A percentile compares a stretch with the other conserved stretches of the same genome.
phyloP scores from a whole-genome alignment of 768 basidiomycete species.

The Suillus subaureus region DNA sequence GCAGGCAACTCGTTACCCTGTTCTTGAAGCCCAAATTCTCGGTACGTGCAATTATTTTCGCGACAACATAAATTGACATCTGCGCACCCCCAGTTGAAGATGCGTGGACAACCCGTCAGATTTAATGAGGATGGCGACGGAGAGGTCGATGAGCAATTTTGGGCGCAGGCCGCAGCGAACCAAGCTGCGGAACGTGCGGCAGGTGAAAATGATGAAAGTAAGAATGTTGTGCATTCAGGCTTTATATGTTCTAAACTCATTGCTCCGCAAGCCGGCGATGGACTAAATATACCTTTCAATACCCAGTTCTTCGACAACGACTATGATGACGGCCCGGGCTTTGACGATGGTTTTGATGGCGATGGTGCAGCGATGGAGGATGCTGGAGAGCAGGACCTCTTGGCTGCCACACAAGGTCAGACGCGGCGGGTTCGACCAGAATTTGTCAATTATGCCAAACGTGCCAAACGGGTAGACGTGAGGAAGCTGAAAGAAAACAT shows the following conservation, averaged over 20 bases:
- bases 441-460: slow-evolving; percentile 90
- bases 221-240: slow-evolving; percentile 21
- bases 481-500: slow-evolving; percentile 97
- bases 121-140: slow-evolving; percentile 69
- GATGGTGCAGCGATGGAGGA: slow-evolving; percentile 52
- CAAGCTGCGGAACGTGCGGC: slow-evolving; percentile 62
- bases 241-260: slow-evolving; percentile 17
- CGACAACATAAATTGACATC: slow-evolving; percentile 12
- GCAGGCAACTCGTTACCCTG: slow-evolving; percentile 83
- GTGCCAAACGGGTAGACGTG: slow-evolving; percentile 96
- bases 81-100: slow-evolving; percentile 63
- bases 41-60: slow-evolving; percentile 48
- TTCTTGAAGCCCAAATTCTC: slow-evolving; percentile 97
- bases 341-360: slow-evolving; percentile 59
- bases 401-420: slow-evolving; percentile 77
- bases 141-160: slow-evolving; percentile 95
- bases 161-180: slow-evolving; percentile 93
- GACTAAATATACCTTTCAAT: slow-evolving; percentile 73
- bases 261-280: slow-evolving; percentile 44
- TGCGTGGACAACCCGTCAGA: slow-evolving; percentile 73
- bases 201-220: slow-evolving; percentile 67
- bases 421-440: slow-evolving; percentile 83
- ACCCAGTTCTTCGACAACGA: slow-evolving; percentile 98
- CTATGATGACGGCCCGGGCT: slow-evolving; percentile 75
- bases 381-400: slow-evolving; percentile 82